A percentile compares a stretch with the other conserved stretches of the same genome.
Evolutionary conservation across 208 protist genomes (phyloP).

Genomic region (Trypanosoma boissoni): DNA sequence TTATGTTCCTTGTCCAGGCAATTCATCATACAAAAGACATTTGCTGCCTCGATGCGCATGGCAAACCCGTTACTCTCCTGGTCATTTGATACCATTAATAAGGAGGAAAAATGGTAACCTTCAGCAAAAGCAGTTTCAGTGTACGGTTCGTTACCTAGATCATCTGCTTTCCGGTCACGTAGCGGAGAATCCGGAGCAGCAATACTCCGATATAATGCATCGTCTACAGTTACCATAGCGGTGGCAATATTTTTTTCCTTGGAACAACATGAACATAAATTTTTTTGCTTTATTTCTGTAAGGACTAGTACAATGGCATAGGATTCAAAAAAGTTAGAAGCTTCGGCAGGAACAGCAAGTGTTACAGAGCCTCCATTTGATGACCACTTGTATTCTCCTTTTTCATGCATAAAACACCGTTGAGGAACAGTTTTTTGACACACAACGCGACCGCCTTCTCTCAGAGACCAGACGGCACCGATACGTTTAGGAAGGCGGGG

Average conservation of each 20-base stretch:
- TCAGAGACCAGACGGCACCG: conserved; percentile 9
- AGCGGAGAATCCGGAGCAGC: conserved; percentile 6
- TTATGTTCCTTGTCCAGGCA: conserved; percentile 14
- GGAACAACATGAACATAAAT: conserved; percentile 11
- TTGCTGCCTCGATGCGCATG: conserved; percentile 5
- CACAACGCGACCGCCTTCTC: background rate
- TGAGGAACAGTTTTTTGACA: background rate
- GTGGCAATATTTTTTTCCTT: background rate
- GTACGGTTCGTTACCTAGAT: background rate
- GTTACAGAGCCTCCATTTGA: background rate
- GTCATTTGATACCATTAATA: background rate
- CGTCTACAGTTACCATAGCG: conserved; percentile 6
- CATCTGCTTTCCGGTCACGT: background rate
- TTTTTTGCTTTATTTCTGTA: background rate
- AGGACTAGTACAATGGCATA: conserved; percentile 12
- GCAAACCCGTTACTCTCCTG: too few species aligned
- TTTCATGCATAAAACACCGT: background rate
- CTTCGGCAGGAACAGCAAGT: conserved; percentile 2
- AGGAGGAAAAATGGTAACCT: background rate
- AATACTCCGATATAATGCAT: conserved; percentile 11
- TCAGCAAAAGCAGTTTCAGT: background rate
- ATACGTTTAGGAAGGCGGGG: conserved; percentile 1
- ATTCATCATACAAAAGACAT: conserved; percentile 8
- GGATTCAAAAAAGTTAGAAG: background rate
- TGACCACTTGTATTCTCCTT: conserved; percentile 6